Evolutionary conservation across 2,329 filamentous ascomycete genomes (phyloP), one percentile per base, ranked within the genome.

Genomic region (Xylariaceae sp.): DNA sequence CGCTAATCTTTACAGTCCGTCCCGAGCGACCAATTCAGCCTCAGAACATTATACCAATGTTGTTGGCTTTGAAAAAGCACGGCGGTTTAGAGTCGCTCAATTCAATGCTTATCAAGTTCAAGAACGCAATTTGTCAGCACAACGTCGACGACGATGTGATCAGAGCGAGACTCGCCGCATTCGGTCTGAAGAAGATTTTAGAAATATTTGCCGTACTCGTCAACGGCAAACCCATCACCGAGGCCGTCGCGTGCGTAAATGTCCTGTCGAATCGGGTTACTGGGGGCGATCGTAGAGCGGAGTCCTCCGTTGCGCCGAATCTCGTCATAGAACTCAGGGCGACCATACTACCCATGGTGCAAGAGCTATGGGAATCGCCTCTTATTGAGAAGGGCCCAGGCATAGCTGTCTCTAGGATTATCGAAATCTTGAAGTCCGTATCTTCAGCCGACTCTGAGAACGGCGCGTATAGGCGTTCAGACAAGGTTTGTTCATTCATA

Each of bases 321-420:
- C 88, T 97, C 57, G 78, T 97, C 11, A 86, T 97, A 4, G 93
- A 97, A 72, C 76, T 97, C 48, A 88, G 94, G 48, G 85, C 89
- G 75, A 84, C 87, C 30, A 84, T 97, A 30, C 76, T 97, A 11
- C 90, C 92, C 0, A 84, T 88, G 51, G 82, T 94, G 47, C 82
- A 83, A 58, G 82, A 87, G 51, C 82, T 97, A 34, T 99, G 94
- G 95, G 86, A 90, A 65, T 95, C 92, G 0, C 79, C 85, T 30
- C 84, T 96, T 52, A 84, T 94, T 15, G 91, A 96, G 66, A 92
- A 90, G 67, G 84, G 91, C 0, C 86, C 89, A 2, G 87, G 86
- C 23, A 82, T 86, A 18, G 88, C 92, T 48, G 84, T 94, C 15
- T 89, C 90, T 66, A 88, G 86, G 56, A 78, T 96, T 11, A 85